Conservation (phyloP, 768 basidiomycete genomes). For the Boletus rubropictus region DNA sequence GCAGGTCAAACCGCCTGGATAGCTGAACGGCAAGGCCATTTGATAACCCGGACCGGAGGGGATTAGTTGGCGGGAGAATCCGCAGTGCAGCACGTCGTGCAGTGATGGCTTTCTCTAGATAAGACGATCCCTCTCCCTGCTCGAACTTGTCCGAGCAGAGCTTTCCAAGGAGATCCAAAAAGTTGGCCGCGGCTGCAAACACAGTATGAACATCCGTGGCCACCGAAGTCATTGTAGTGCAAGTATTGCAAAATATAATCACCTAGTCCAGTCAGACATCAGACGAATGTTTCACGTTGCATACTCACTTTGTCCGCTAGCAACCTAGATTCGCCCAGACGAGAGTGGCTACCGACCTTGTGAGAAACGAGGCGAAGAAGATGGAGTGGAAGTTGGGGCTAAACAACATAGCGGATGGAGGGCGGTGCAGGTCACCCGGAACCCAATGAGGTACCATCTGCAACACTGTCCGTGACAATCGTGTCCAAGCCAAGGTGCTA, state of each 20-base stretch:
- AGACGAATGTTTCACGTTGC: not conserved
- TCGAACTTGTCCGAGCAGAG: not conserved
- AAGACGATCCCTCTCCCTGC: not conserved
- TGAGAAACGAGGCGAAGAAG: not conserved
- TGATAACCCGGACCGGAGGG: not conserved
- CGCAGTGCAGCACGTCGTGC: conserved; percentile 1
- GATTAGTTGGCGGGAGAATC: not conserved
- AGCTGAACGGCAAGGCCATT: no score
- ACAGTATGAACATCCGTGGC: not conserved
- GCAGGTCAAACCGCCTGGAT: no score
- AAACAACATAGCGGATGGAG: no score
- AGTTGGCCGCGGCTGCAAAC: not conserved
- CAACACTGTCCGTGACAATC: no score
- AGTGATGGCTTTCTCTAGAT: conserved; percentile 21
- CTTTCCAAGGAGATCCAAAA: not conserved
- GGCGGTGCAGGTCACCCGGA: no score
- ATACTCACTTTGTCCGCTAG: not conserved
- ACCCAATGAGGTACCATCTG: no score
- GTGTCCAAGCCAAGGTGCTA: no score
- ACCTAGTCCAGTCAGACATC: not conserved
- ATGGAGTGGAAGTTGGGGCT: not conserved
- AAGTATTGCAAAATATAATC: no score
- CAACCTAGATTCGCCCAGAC: not conserved
- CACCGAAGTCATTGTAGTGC: not conserved
- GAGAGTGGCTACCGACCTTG: not conserved